Conservation (phyloP, 805 yeast species). For the Cyberlindnera samutprakarnensis region DNA sequence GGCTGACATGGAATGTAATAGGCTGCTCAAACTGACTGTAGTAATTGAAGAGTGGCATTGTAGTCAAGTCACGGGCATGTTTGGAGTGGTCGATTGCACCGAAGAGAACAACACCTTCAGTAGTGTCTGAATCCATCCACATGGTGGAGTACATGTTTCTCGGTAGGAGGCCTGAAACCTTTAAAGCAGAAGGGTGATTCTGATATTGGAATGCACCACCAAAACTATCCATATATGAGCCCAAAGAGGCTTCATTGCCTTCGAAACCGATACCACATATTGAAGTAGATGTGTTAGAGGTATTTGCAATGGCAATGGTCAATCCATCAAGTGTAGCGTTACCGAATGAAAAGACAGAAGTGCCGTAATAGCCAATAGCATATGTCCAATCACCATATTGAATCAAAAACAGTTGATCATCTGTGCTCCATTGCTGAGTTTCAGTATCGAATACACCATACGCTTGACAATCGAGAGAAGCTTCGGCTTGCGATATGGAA, state of each 20-base stretch:
- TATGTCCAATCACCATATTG: slow-evolving; percentile 42
- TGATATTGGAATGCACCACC: slow-evolving; percentile 29
- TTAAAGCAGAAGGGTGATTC: slow-evolving; percentile 56
- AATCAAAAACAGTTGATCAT: slow-evolving; percentile 27
- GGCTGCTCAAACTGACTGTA: slow-evolving; percentile 29
- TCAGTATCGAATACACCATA: slow-evolving; percentile 17
- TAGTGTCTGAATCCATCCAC: slow-evolving; percentile 31
- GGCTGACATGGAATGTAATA: slow-evolving; percentile 26
- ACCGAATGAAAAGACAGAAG: slow-evolving; percentile 43
- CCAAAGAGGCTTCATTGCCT: slow-evolving; percentile 43
- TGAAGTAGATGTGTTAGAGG: slow-evolving; percentile 48
- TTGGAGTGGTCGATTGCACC: slow-evolving; percentile 57
- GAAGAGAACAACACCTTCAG: slow-evolving; percentile 45
- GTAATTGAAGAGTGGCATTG: slow-evolving; percentile 29
- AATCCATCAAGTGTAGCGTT: slow-evolving; percentile 41
- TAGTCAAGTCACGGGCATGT: slow-evolving; percentile 38
- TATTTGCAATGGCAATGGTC: slow-evolving; percentile 62
- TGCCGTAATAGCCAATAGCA: slow-evolving; percentile 53
- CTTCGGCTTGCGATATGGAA: no score
- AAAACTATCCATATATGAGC: slow-evolving; percentile 24
- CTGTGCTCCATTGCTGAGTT: slow-evolving; percentile 21
- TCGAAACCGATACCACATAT: slow-evolving; percentile 63
- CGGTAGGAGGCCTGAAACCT: slow-evolving; percentile 41
- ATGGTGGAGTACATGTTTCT: slow-evolving; percentile 52
- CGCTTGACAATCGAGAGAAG: slow-evolving; percentile 6